Conservation (phyloP, 2,329 filamentous ascomycete species). For the Alternaria dauci region DNA sequence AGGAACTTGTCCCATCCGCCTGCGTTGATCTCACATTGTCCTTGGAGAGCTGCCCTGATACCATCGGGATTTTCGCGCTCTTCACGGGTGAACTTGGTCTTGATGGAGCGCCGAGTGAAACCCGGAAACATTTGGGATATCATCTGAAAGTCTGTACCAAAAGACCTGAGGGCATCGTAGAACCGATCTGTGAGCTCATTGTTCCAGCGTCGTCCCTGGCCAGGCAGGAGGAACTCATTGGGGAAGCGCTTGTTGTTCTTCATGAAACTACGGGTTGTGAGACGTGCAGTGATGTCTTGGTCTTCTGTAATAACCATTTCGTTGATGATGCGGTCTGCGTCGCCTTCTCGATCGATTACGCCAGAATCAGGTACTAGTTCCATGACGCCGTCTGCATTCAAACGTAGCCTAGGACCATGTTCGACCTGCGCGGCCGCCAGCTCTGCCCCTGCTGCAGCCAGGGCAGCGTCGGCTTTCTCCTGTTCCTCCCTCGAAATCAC, state of each 20-base stretch:
- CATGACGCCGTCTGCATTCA: conserved; percentile 72
- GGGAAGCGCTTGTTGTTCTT: conserved; percentile 65
- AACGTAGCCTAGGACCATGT: conserved; percentile 63
- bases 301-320: conserved; percentile 72
- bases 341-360: conserved; percentile 72
- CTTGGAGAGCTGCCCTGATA: conserved; percentile 69
- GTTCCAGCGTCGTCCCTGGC: conserved; percentile 67
- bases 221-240: conserved; percentile 54
- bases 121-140: conserved; percentile 78
- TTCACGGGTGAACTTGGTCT: conserved; percentile 83
- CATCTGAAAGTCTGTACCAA: conserved; percentile 84
- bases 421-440: conserved; percentile 23
- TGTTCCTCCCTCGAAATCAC: conserved; percentile 34
- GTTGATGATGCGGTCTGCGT: conserved; percentile 64
- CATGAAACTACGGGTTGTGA: conserved; percentile 74
- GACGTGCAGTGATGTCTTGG: conserved; percentile 77
- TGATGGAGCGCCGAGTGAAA: conserved; percentile 76
- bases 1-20: conserved; percentile 54
- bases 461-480: conserved; percentile 32
- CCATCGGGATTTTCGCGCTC: conserved; percentile 71
- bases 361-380: conserved; percentile 74
- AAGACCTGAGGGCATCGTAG: conserved; percentile 77
- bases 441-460: conserved; percentile 28
- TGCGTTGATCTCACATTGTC: conserved; percentile 43
- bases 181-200: conserved; percentile 76